phyloP scores from a whole-genome alignment of 2,329 filamentous ascomycete species.

The Apiospora kogelbergensis region DNA sequence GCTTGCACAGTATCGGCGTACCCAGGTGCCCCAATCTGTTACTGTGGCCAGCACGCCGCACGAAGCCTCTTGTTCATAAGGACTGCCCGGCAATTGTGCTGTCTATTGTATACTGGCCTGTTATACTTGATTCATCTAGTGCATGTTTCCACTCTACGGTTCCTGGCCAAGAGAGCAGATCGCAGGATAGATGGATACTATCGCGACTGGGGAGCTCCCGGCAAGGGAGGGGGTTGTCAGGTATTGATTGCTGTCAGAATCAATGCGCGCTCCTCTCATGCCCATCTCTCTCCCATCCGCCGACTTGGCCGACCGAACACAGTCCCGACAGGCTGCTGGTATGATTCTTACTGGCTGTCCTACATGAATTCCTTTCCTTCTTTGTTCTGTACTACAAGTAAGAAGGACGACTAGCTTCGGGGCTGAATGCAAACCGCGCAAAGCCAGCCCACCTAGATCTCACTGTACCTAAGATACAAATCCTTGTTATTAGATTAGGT shows the following conservation, averaged over 20 bases:
- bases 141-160: conserved; percentile 1
- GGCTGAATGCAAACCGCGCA: neutral
- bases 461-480: conserved; percentile 2
- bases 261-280: neutral
- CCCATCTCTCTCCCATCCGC: neutral
- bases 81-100: neutral
- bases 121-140: neutral
- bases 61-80: neutral
- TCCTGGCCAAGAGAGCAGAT: neutral
- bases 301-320: neutral
- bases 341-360: neutral
- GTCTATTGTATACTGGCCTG: neutral
- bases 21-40: neutral
- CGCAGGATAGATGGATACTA: neutral
- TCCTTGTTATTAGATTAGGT: conserved; percentile 8
- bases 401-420: neutral
- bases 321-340: neutral
- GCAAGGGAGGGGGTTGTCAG: neutral
- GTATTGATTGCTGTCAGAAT: conserved; percentile 6
- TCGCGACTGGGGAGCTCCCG: neutral
- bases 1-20: neutral
- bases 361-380: neutral
- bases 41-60: neutral
- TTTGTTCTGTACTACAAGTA: neutral
- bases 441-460: neutral